Evolutionary conservation across 2,329 filamentous ascomycete species (phyloP), one percentile per base, ranked within the genome.

Genomic region (Tympanopsis confertula): DNA sequence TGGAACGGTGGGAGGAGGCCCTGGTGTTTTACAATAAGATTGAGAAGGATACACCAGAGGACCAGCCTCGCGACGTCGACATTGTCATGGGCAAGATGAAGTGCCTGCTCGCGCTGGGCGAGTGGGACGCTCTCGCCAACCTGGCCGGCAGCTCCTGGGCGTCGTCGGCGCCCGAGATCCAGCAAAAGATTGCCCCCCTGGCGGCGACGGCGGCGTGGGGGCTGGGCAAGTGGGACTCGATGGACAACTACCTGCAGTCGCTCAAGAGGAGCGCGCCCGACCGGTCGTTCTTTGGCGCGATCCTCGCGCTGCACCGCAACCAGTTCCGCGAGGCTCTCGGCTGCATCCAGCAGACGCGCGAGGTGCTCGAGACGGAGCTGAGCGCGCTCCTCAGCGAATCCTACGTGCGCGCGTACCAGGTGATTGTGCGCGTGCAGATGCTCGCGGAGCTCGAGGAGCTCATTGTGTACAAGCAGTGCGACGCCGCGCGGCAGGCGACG

Each of bases 51-150:
- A 69, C 86, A 19, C 66, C 68, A 0, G 57, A 63, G 2, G 74
- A 75, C 20, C 74, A 80, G 43, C 68, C 69, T 10, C 63, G 67
- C 28, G 87, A 86, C 0, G 86, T 98, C 42, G 91, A 96, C 42
- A 86, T 98, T 38, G 87, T 94, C 24, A 96, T 98, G 88, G 91
- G 91, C 47, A 98, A 98, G 62, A 98, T 99, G 91, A 80, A 91
- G 35, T 99, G 91, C 69, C 65, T 96, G 45, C 91, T 98, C 55
- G 93, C 91, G 5, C 70, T 99, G 22, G 91, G 91, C 43, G 91
- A 99, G 58, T 99, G 91, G 89, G 93, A 96, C 47, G 78, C 87
- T 3, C 69, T 99, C 13, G 93, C 89, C 1, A 79, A 78, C 36
- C 69, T 98, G 39, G 89, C 88, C 0, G 83, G 93, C 53, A 87